Evolutionary conservation across 2,329 filamentous ascomycete genomes (phyloP), one percentile per base, ranked within the genome.

Genomic region (Albophoma yamanashiensis): DNA sequence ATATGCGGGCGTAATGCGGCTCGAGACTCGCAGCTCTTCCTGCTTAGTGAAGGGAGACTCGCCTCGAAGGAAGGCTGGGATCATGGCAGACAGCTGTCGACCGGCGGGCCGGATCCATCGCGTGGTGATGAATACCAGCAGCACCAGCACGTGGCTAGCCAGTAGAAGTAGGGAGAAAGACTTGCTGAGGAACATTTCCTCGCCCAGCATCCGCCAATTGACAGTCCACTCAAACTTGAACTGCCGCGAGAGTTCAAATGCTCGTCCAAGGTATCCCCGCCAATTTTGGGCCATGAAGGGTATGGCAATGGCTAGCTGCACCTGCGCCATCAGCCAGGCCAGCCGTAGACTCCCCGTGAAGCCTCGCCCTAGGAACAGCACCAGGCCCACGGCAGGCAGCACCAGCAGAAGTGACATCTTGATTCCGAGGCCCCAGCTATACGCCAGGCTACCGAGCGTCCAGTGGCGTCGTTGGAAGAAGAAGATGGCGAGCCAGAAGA

Each of bases 161-260:
- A 96, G 78, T 57, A 97, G 79, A 17, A 76, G 73, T 22, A 87
- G 66, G 34, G 91, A 84, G 70, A 96, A 95, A 2, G 76, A 71
- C 62, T 77, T 82, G 65, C 80, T 82, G 55, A 95, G 81, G 68
- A 99, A 99, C 0, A 77, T 74, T 8, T 89, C 83, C 74, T 97
- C 92, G 20, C 89, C 87, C n/a, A 97, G 76, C 71, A 97, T 97
- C 59, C 92, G 86, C 94, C 94, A 99, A 74, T 99, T 99, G 66
- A 99, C 94, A 0, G 94, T 99, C 94, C 94, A 99, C 75, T 93
- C 92, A 79, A 93, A 97, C 67, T 96, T 81, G 76, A 99, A 99
- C 67, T 91, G 86, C 59, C 94, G 83, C 55, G 89, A 92, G 61
- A 99, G 82, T 76, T 99, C 92, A 70, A 99, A 99, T 0, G 94